phyloP scores from a whole-genome alignment of 257 asterid species.

The Anisodus acutangulus region DNA sequence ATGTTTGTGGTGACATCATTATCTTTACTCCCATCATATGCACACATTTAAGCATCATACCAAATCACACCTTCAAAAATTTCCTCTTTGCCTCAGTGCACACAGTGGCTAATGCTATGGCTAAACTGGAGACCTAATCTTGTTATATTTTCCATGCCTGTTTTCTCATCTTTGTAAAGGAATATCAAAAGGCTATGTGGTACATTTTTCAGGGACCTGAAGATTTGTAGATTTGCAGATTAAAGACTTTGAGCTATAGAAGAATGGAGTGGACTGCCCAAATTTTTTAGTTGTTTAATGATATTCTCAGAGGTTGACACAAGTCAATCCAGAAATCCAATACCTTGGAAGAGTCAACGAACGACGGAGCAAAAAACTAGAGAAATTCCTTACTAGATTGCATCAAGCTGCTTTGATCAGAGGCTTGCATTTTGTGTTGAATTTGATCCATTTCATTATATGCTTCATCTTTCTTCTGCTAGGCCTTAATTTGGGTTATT shows the following conservation, averaged over 20 bases:
- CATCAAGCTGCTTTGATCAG: slow-evolving; percentile 29
- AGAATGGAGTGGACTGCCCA: slow-evolving; percentile 14
- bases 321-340: slow-evolving; percentile 29
- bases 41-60: neutral
- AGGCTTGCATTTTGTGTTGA: slow-evolving; percentile 20
- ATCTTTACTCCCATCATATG: neutral
- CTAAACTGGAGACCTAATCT: neutral
- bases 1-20: neutral
- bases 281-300: slow-evolving; percentile 17
- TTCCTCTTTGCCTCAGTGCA: neutral
- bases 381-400: slow-evolving; percentile 16
- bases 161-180: slow-evolving; percentile 4
- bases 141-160: neutral
- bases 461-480: slow-evolving; percentile 22
- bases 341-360: neutral
- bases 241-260: slow-evolving; percentile 5
- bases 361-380: slow-evolving; percentile 16
- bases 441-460: neutral
- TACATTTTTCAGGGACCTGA: slow-evolving; percentile 28
- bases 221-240: slow-evolving; percentile 17
- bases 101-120: neutral
- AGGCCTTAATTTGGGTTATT: slow-evolving; percentile 23
- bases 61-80: neutral
- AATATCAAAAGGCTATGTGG: slow-evolving; percentile 21
- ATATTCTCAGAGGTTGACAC: slow-evolving; percentile 22